These are phyloP conservation scores for Cadophora sp. DNA, from an alignment of 2,329 filamentous ascomycete genomes.

Conservation along the genomic window DNA sequence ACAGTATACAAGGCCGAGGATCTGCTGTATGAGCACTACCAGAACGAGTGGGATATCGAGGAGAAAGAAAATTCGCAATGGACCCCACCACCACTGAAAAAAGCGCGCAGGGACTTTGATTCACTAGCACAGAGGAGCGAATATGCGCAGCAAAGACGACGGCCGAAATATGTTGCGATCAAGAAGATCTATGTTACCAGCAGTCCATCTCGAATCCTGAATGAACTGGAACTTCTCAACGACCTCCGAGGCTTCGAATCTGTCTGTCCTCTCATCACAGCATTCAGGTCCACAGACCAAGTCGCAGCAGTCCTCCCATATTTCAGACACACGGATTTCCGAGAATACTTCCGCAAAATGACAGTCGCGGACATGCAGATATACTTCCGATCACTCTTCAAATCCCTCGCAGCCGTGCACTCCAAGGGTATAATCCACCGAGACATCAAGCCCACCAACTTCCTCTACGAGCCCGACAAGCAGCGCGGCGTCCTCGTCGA, in stretches of 20 bases:
- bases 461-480: constrained; percentile 84
- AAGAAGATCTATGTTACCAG: constrained; percentile 99
- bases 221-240: constrained; percentile 92
- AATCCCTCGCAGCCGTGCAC: constrained; percentile 84
- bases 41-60: constrained; percentile 86
- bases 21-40: constrained; percentile 79
- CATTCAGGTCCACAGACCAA: constrained; percentile 94
- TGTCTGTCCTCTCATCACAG: constrained; percentile 94
- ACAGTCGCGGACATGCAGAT: constrained; percentile 83
- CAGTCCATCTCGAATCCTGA: constrained; percentile 89
- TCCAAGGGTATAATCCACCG: constrained; percentile 85
- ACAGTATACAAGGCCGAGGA: constrained; percentile 99
- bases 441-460: constrained; percentile 98
- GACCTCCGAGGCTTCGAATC: constrained; percentile 83
- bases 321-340: constrained; percentile 94
- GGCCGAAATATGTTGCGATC: constrained; percentile 86
- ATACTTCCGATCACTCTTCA: constrained; percentile 89
- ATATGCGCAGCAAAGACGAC: constrained; percentile 50
- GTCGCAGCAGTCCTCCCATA: constrained; percentile 95
- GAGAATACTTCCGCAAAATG: constrained; percentile 92
- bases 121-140: constrained; percentile 36
- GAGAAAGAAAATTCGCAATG: constrained; percentile 69
- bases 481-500: constrained; percentile 94
- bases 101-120: constrained; percentile 48
- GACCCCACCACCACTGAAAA: constrained; percentile 71